Evolutionary conservation across 2,329 filamentous ascomycete genomes (phyloP).

Genomic region (Hypoxylon sp.): DNA sequence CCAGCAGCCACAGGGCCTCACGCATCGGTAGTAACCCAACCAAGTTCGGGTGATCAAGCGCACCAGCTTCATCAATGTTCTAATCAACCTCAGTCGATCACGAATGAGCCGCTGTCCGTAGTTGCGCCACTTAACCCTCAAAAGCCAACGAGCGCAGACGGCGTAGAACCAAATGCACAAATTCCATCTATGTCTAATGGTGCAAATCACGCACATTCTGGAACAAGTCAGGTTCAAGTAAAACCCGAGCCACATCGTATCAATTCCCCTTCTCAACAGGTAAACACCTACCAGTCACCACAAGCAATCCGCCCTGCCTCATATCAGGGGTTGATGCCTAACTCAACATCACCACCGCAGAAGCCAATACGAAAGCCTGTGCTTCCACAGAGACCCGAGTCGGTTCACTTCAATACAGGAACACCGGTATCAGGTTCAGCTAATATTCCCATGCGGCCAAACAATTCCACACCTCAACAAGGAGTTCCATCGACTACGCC

Average conservation of each 20-base stretch:
- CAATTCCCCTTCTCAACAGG: background rate
- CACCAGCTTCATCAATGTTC: slow-evolving; percentile 13
- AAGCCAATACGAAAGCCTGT: slow-evolving; percentile 27
- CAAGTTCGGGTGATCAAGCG: slow-evolving; percentile 9
- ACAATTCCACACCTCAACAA: slow-evolving; percentile 9
- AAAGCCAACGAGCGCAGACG: slow-evolving; percentile 31
- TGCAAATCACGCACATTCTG: slow-evolving; percentile 3
- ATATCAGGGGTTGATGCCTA: slow-evolving; percentile 6
- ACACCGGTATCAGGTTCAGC: slow-evolving; percentile 1
- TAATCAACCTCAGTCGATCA: slow-evolving; percentile 7
- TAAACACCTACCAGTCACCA: slow-evolving; percentile 11
- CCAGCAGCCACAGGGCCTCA: slow-evolving; percentile 15
- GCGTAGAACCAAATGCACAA: slow-evolving; percentile 20
- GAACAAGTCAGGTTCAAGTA: slow-evolving; percentile 10
- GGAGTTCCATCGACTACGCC: slow-evolving; percentile 1
- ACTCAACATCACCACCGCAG: slow-evolving; percentile 10
- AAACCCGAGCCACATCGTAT: slow-evolving; percentile 1
- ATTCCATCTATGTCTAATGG: slow-evolving; percentile 6
- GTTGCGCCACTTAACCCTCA: slow-evolving; percentile 43
- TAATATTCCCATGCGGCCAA: slow-evolving; percentile 10
- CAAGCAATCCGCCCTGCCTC: slow-evolving; percentile 13
- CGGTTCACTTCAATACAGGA: slow-evolving; percentile 3
- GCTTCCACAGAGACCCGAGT: slow-evolving; percentile 19
- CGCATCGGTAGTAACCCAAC: background rate
- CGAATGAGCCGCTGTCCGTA: slow-evolving; percentile 30